Evolutionary conservation across 2,329 filamentous ascomycete genomes (phyloP), one percentile per base, ranked within the genome.

Genomic region (Cladosporium sp.): DNA sequence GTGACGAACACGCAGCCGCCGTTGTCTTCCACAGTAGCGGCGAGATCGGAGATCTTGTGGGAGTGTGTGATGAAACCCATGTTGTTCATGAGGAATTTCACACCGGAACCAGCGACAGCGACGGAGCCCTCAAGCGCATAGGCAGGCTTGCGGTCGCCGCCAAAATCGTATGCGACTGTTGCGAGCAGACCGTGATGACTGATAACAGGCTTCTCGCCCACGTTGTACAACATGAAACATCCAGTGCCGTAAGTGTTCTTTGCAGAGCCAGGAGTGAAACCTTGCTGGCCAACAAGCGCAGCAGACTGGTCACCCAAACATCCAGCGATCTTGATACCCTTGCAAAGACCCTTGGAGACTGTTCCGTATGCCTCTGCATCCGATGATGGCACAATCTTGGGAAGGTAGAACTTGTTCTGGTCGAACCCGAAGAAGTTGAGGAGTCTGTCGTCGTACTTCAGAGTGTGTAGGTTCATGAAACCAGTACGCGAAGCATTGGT

Each of bases 221-320:
- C 90, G 72, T 95, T 94, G 80, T 93, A 94, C 3, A 95, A 84
- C 69, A 95, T 81, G 81, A 95, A 95, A 75, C 91, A 93, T 54
- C 91, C 91, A 0, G 91, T 95, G 49, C 91, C 91, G 75, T 95
- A 95, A 0, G 91, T 95, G 78, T 93, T 94, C 82, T 95, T 95
- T 48, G 91, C 92, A 72, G 88, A 86, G 60, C 92, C 92, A 1
- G 91, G 88, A 3, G 82, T 85, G 79, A 96, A 95, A 23, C 91
- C 92, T 65, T 76, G 73, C 67, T 75, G 71, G 16, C 92, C 92
- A 23, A 96, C 91, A 59, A 96, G 81, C 18, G 92, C 92, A 63
- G 91, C 89, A 48, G 92, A 94, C 78, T 96, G 92, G 74, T 96
- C 92, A 68, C 92, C 92, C 30, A 95, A 80, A 74, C 91, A 93